Percentiles rank a stretch among this genome's conserved stretches.
Conservation (phyloP, 352 stramenopile genomes). For the Globisporangium alternatum region DNA sequence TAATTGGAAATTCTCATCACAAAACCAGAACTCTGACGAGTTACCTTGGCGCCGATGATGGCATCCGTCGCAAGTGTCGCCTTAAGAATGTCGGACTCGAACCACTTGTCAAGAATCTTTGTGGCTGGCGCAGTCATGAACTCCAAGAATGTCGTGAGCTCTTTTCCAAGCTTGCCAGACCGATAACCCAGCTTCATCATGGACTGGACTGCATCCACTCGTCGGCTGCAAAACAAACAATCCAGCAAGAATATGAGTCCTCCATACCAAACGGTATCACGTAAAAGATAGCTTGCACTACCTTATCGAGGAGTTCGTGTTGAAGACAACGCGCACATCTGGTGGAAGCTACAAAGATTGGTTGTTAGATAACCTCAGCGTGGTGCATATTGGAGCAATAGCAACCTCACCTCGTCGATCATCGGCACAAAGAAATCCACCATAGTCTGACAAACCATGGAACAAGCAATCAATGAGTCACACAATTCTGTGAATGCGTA, state of each 20-base stretch:
- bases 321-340: slow-evolving; percentile 69
- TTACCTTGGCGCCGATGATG: slow-evolving; percentile 87
- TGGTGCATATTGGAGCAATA: neutral
- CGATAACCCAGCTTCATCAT: slow-evolving; percentile 66
- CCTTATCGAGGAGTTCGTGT: slow-evolving; percentile 42
- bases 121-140: slow-evolving; percentile 86
- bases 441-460: slow-evolving; percentile 39
- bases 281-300: neutral
- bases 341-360: slow-evolving; percentile 42
- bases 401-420: slow-evolving; percentile 66
- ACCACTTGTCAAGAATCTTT: slow-evolving; percentile 90
- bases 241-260: neutral
- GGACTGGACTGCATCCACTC: slow-evolving; percentile 62
- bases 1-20: neutral
- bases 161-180: slow-evolving; percentile 60
- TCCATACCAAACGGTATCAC: neutral
- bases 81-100: slow-evolving; percentile 89
- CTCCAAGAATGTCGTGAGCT: slow-evolving; percentile 82
- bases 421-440: slow-evolving; percentile 81
- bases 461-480: neutral
- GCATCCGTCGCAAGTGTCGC: slow-evolving; percentile 90
- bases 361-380: neutral
- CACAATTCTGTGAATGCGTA: neutral
- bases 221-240: slow-evolving; percentile 27
- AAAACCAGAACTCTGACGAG: neutral